Evolutionary conservation across 1,284 basidiomycete genomes (phyloP).

Genomic region (Pseudozyma pruni): DNA sequence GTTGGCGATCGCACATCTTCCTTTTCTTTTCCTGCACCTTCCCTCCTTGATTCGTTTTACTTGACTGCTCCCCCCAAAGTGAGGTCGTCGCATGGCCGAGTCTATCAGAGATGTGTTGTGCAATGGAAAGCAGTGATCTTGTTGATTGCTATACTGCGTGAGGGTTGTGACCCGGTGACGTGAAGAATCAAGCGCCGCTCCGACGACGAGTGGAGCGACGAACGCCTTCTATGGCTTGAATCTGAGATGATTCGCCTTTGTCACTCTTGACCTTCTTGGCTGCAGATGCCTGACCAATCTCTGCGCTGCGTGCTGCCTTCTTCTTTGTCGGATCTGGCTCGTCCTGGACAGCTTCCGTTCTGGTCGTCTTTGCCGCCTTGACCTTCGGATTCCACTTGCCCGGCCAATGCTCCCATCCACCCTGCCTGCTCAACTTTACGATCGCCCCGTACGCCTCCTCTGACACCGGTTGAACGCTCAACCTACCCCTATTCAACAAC

Average conservation of each 20-base stretch:
- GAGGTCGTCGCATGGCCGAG: too few species aligned
- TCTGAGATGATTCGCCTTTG: not conserved
- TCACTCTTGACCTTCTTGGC: slow-evolving; percentile 21
- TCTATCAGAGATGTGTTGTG: too few species aligned
- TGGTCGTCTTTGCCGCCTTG: not conserved
- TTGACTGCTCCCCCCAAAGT: too few species aligned
- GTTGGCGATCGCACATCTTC: slow-evolving; percentile 43
- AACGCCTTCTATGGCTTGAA: slow-evolving; percentile 8
- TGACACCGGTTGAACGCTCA: slow-evolving; percentile 84
- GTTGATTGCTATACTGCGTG: too few species aligned
- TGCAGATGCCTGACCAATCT: not conserved
- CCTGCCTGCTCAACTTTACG: slow-evolving; percentile 75
- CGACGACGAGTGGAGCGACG: slow-evolving; percentile 30
- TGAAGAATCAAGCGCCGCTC: slow-evolving; percentile 5
- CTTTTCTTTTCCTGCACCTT: not conserved
- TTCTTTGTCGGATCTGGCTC: not conserved
- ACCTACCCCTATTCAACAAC: slow-evolving; percentile 81
- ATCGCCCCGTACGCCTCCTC: slow-evolving; percentile 79
- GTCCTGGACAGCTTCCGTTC: not conserved
- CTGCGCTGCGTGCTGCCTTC: not conserved
- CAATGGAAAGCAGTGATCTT: too few species aligned
- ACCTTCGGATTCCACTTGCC: slow-evolving; percentile 54
- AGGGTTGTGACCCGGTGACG: too few species aligned
- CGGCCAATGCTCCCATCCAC: slow-evolving; percentile 71
- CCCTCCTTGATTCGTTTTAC: too few species aligned